Base-by-base conservation (phyloP, 164 flowering plant genomes). In the Nelumbo lutea region DNA sequence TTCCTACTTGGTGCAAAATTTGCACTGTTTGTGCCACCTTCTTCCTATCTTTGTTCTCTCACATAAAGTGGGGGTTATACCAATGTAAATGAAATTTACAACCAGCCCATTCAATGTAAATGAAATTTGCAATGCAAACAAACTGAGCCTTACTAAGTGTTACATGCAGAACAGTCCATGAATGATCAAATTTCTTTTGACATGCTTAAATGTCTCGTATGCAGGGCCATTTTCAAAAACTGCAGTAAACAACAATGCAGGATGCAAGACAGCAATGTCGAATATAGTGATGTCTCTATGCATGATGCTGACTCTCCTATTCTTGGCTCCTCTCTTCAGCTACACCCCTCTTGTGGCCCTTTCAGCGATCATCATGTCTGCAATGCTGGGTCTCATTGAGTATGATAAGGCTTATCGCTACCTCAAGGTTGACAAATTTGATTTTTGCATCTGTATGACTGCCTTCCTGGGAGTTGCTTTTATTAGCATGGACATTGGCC, bases 171-270 rank as follows among this genome's bases (percentile, higher is more conserved):
- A 27, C 27, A 27, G 27, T 27, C 27, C 27, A 27, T 27, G 27
- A 27, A 27, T 27, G 27, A 27, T 27, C 27, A 27, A 27, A 0
- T 27, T 27, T 27, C 42, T 10, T 44, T 27, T 27, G 27, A 27
- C 27, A 27, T 27, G 27, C 27, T 27, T 27, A 27, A 27, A 27
- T 0, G 13, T 51, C 58, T 65, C 1, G n/a, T 80, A 45, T 76
- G 56, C 80, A 91, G 98, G 97, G 55, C 96, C 96, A 65, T 95
- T 95, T 78, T 95, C 99, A 1, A 88, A 87, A 69, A 78, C 99
- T 0, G 99, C 98, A 0, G 98, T 95, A 52, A 95, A 95, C 58
- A 79, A 52, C 76, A 92, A 81, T 44, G 91, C 99, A 0, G 99
- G 99, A 4, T 81, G 89, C 60, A 87, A 71, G 67, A 86, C 94